phyloP scores from a whole-genome alignment of 2,329 filamentous ascomycete genomes.

The Mollisiaceae sp. region DNA sequence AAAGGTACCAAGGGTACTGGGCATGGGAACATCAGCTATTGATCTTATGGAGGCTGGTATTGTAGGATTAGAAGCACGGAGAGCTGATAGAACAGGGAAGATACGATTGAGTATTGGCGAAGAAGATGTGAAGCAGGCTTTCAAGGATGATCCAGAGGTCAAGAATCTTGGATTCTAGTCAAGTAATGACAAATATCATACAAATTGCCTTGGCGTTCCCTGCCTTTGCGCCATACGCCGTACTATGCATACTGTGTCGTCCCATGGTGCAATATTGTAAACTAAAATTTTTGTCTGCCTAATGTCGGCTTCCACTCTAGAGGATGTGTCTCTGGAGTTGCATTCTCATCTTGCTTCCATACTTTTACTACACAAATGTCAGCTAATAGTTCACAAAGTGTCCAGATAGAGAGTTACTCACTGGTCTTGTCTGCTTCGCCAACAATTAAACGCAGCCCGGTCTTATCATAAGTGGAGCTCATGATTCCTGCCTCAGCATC shows the following conservation, averaged over 20 bases:
- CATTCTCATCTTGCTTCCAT: constrained; percentile 92
- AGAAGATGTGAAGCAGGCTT: constrained; percentile 87
- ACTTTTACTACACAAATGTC: constrained; percentile 71
- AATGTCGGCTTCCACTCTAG: constrained; percentile 89
- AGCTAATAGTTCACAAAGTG: background rate
- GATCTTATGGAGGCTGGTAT: constrained; percentile 88
- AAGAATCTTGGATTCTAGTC: constrained; percentile 54
- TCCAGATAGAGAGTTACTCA: constrained; percentile 45
- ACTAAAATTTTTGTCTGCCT: constrained; percentile 74
- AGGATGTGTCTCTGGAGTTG: constrained; percentile 89
- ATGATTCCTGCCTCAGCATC: constrained; percentile 96
- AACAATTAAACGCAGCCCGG: constrained; percentile 86
- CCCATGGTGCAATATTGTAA: constrained; percentile 26
- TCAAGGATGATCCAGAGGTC: constrained; percentile 87
- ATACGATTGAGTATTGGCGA: constrained; percentile 85
- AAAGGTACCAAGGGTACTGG: constrained; percentile 54
- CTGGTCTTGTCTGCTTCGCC: constrained; percentile 97
- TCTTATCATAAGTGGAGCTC: constrained; percentile 89
- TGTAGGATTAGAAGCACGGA: constrained; percentile 79
- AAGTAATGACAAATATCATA: constrained; percentile 13
- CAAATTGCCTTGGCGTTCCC: constrained; percentile 13
- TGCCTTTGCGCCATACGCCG: constrained; percentile 34
- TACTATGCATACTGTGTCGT: constrained; percentile 29
- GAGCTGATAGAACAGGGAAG: constrained; percentile 85
- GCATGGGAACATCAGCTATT: constrained; percentile 74